phyloP scores from a whole-genome alignment of 169 alveolate genomes.

The Plasmodium adleri region DNA sequence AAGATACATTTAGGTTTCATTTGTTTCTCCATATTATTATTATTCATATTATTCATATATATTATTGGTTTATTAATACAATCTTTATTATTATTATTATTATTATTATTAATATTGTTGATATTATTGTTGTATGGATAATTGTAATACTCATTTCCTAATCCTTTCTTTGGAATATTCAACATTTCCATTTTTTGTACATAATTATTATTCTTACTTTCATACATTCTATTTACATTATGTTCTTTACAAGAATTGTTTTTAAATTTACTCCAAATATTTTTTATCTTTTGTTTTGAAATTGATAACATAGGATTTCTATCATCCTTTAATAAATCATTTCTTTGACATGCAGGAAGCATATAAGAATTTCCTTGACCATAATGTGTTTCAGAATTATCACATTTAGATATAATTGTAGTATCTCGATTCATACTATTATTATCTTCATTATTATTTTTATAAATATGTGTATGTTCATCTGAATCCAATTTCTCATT shows the following conservation, averaged over 20 bases:
- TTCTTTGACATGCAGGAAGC: constrained; percentile 17
- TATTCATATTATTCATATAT: neutral
- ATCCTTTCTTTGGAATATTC: neutral
- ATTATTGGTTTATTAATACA: neutral
- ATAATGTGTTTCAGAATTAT: constrained; percentile 24
- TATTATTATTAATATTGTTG: neutral
- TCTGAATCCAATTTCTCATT: constrained; percentile 12
- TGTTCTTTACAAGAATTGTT: constrained; percentile 37
- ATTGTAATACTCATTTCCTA: neutral
- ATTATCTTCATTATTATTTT: neutral
- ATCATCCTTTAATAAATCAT: constrained; percentile 21
- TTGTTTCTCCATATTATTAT: constrained; percentile 34
- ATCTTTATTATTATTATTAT: neutral
- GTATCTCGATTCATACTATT: neutral
- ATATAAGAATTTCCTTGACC: constrained; percentile 36
- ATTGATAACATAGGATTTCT: constrained; percentile 44
- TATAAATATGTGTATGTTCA: constrained; percentile 20
- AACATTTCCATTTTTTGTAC: neutral
- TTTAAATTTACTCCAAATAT: constrained; percentile 69
- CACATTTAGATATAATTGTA: constrained; percentile 2
- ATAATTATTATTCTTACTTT: constrained; percentile 17
- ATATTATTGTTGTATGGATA: neutral
- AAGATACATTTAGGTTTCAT: constrained; percentile 46
- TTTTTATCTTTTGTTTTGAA: constrained; percentile 65
- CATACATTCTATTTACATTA: constrained; percentile 14